A percentile compares a stretch with the other conserved stretches of the same genome.
Evolutionary conservation across 805 yeast genomes (phyloP).

Genomic region (Danielia oregonensis): DNA sequence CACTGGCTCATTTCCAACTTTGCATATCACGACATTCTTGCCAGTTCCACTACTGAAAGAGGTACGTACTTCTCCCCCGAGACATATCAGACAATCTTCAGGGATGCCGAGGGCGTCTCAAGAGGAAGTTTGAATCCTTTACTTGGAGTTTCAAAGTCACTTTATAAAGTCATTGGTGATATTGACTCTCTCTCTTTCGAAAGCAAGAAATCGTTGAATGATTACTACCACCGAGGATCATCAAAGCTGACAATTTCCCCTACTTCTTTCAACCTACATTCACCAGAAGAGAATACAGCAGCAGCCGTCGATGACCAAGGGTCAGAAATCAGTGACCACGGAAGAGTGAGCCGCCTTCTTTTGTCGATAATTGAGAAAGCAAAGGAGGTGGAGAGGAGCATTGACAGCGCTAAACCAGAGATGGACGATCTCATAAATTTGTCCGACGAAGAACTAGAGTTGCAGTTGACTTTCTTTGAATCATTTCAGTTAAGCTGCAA

Average conservation of each 20-base stretch:
- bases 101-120: conserved; percentile 29
- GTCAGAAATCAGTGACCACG: conserved; percentile 24
- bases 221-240: conserved; percentile 7
- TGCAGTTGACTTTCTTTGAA: conserved; percentile 69
- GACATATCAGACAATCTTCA: conserved; percentile 54
- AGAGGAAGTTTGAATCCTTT: conserved; percentile 58
- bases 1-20: conserved; percentile 75
- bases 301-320: conserved; percentile 12
- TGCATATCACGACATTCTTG: conserved; percentile 75
- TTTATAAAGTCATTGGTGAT: conserved; percentile 66
- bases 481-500: conserved; percentile 66
- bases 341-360: conserved; percentile 19
- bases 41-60: conserved; percentile 56
- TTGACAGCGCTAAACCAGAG: conserved; percentile 52
- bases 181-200: conserved; percentile 58
- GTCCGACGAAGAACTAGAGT: conserved; percentile 50
- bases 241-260: background rate
- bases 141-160: conserved; percentile 66
- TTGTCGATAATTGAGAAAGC: conserved; percentile 27
- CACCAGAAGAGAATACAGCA: background rate
- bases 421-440: conserved; percentile 39
- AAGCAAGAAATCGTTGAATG: conserved; percentile 32
- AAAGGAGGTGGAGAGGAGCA: conserved; percentile 42
- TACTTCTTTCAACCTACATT: background rate
- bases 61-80: conserved; percentile 62